These are phyloP conservation scores for Curvularia spicifera DNA, from an alignment of 2,329 filamentous ascomycete species.

Conservation along the genomic window DNA sequence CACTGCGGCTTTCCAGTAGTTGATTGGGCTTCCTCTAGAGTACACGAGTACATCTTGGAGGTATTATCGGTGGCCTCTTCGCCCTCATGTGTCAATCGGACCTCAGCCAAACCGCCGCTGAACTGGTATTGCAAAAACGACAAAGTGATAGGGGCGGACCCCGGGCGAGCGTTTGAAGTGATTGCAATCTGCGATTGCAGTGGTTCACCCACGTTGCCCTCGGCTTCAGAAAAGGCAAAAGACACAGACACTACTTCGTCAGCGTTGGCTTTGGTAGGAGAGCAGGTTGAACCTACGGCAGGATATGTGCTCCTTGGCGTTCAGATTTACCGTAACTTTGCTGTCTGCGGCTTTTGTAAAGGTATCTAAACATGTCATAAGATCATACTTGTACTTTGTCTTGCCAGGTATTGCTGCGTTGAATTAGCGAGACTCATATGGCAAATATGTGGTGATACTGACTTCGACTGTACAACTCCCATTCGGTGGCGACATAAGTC, in stretches of 20 bases:
- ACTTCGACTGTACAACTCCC: conserved; percentile 59
- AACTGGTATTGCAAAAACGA: conserved; percentile 60
- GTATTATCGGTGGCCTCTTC: conserved; percentile 13
- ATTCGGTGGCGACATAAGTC: conserved; percentile 60
- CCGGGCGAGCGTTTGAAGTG: conserved; percentile 55
- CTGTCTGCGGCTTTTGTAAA: conserved; percentile 43
- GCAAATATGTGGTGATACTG: conserved; percentile 4
- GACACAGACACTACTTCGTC: conserved; percentile 54
- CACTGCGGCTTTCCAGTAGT: conserved; percentile 50
- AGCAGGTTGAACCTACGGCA: conserved; percentile 52
- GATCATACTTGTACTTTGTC: conserved; percentile 51
- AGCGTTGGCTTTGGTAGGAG: conserved; percentile 40
- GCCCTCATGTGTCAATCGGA: conserved; percentile 40
- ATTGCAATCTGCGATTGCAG: conserved; percentile 63
- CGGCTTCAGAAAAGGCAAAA: conserved; percentile 60
- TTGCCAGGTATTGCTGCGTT: conserved; percentile 41
- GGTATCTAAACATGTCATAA: conserved; percentile 55
- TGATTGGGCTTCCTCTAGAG: conserved; percentile 36
- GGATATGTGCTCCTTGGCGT: conserved; percentile 57
- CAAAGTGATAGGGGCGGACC: conserved; percentile 56
- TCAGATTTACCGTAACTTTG: conserved; percentile 56
- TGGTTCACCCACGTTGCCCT: conserved; percentile 66
- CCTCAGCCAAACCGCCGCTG: conserved; percentile 53
- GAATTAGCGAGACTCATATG: conserved; percentile 17
- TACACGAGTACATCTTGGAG: conserved; percentile 31